phyloP scores from a whole-genome alignment of 2,329 filamentous ascomycete genomes.

The Exophiala oligosperma region DNA sequence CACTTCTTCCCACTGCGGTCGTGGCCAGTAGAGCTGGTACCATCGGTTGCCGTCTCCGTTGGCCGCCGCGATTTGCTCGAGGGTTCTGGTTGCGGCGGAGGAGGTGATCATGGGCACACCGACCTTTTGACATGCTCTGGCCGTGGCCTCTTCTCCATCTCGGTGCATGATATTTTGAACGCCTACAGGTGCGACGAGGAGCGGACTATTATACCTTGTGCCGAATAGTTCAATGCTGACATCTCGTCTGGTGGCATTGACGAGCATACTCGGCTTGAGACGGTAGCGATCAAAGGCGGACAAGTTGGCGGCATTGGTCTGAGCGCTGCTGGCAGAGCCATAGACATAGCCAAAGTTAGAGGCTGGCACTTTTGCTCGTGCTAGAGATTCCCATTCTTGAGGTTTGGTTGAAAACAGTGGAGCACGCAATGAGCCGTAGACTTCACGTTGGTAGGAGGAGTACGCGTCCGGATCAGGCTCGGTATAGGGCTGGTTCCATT shows the following conservation, averaged over 20 bases:
- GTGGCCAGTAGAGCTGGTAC: slow-evolving; percentile 76
- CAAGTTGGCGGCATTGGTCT: slow-evolving; percentile 34
- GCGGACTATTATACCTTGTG: slow-evolving; percentile 47
- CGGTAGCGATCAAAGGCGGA: slow-evolving; percentile 35
- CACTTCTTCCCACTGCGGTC: slow-evolving; percentile 57
- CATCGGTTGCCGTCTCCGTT: slow-evolving; percentile 58
- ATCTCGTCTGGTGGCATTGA: slow-evolving; percentile 43
- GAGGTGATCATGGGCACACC: slow-evolving; percentile 66
- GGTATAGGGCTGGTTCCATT: slow-evolving; percentile 22
- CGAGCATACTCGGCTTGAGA: slow-evolving; percentile 32
- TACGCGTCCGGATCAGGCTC: slow-evolving; percentile 24
- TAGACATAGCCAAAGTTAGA: slow-evolving; percentile 60
- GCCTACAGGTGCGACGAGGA: slow-evolving; percentile 67
- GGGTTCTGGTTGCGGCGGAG: slow-evolving; percentile 61
- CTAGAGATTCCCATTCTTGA: slow-evolving; percentile 54
- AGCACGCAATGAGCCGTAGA: slow-evolving; percentile 30
- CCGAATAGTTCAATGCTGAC: slow-evolving; percentile 55
- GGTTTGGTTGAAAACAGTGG: slow-evolving; percentile 59
- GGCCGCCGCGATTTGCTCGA: slow-evolving; percentile 64
- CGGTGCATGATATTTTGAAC: slow-evolving; percentile 67
- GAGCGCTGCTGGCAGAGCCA: slow-evolving; percentile 51
- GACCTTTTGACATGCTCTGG: slow-evolving; percentile 58
- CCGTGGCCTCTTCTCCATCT: slow-evolving; percentile 63
- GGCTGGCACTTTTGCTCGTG: slow-evolving; percentile 47
- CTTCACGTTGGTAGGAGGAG: slow-evolving; percentile 27